Evolutionary conservation across 805 yeast genomes (phyloP), one percentile per base, ranked within the genome.

Genomic region (Yamadazyma paraphyllophila): DNA sequence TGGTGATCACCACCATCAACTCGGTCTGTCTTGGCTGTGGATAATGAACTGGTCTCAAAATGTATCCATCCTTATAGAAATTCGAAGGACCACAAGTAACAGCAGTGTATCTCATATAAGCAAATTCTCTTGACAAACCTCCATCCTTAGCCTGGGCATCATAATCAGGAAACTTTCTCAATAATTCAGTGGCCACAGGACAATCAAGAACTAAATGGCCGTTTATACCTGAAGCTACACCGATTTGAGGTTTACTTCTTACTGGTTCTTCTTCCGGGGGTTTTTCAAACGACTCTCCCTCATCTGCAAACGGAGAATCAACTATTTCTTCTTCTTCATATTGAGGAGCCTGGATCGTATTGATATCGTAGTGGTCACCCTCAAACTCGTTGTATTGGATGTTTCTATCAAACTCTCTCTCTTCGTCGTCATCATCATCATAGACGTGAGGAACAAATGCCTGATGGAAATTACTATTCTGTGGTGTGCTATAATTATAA

Each of bases 31-130:
- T 71, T 9, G 74, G 72, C 41, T 59, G 60, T 11, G 77, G 78
- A 58, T 79, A 80, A 56, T 79, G 79, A 14, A 71, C 69, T 2
- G 80, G 81, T 36, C 87, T 70, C 47, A 82, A 68, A 36, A 74
- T 73, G 61, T 78, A 82, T 6, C 83, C 83, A 48, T 73, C 74
- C 36, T 71, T 63, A 48, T 70, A 69, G 61, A 82, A 82, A 47
- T 82, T 81, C 37, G 81, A 81, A 4, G 87, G 87, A n/a, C 83
- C 85, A 57, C 82, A 77, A 1, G 85, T 81, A 6, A 82, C 87
- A 2, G 87, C 87, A 1, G 76, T 69, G 59, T 81, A 81, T 52
- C 84, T 63, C 80, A 81, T 71, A 54, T 78, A 82, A 12, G 81
- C 71, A 60, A 81, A 81, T 59, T 81, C 85, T 57, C 77, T 57